phyloP scores from a whole-genome alignment of 345 rosid species.

The Cardiospermum halicacabum region DNA sequence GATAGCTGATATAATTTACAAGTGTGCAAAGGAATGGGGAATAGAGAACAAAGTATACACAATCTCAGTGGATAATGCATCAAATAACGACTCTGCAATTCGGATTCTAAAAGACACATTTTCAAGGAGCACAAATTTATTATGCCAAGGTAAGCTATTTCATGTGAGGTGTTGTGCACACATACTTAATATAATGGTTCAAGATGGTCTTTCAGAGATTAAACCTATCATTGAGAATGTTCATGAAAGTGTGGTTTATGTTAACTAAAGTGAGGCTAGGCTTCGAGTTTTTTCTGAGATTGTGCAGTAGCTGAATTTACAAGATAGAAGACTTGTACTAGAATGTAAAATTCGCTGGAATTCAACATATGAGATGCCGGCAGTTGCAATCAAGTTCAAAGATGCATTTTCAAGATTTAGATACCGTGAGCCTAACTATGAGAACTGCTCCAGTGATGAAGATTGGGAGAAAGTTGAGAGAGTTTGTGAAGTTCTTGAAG shows the following conservation, averaged over 20 bases:
- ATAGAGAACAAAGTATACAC: not conserved
- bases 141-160: slow-evolving; percentile 11
- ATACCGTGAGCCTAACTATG: not conserved
- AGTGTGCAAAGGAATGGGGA: slow-evolving; percentile 8
- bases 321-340: not conserved
- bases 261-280: not conserved
- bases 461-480: slow-evolving; percentile 11
- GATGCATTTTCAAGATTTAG: not conserved
- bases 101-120: not conserved
- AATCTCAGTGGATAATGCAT: not conserved
- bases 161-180: slow-evolving; percentile 12
- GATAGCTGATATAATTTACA: not conserved
- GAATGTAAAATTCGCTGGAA: too few species aligned
- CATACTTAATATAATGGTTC: slow-evolving; percentile 3
- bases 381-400: slow-evolving; percentile 2
- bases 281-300: not conserved
- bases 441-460: slow-evolving; percentile 7
- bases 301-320: slow-evolving; percentile 4
- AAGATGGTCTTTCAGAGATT: slow-evolving; percentile 2
- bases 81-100: too few species aligned
- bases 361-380: too few species aligned
- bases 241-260: not conserved
- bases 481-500: not conserved
- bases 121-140: not conserved
- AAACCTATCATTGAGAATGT: not conserved